Evolutionary conservation across 208 protist species (phyloP).

Genomic region (Naegleria gruberi): DNA sequence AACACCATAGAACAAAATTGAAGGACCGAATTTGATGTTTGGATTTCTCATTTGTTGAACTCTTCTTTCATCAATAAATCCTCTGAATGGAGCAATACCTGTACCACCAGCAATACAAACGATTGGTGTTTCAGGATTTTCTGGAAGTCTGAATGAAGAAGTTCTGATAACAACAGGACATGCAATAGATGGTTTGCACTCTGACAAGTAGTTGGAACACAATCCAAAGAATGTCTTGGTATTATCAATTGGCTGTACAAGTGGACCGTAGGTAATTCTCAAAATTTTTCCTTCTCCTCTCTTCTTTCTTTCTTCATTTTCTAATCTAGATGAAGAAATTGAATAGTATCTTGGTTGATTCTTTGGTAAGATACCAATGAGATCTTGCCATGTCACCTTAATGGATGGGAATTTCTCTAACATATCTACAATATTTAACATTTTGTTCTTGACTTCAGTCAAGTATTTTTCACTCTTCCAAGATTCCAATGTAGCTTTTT

Average conservation of each 20-base stretch:
- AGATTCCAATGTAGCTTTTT: not conserved
- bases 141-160: constrained; percentile 76
- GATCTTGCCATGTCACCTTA: constrained; percentile 43
- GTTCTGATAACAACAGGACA: constrained; percentile 52
- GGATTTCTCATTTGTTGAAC: not conserved
- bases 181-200: not conserved
- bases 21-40: constrained; percentile 13
- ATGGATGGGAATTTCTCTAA: constrained; percentile 31
- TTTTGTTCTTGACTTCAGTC: not conserved
- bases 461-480: not conserved
- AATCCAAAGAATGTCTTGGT: not conserved
- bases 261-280: not conserved
- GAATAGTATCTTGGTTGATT: constrained; percentile 75
- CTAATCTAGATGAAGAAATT: constrained; percentile 59
- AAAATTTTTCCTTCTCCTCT: not conserved
- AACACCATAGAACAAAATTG: constrained; percentile 53
- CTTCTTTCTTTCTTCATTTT: not conserved
- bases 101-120: constrained; percentile 76
- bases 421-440: not conserved
- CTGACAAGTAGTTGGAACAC: not conserved
- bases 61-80: constrained; percentile 70
- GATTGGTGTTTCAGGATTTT: constrained; percentile 61
- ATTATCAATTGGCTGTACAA: not conserved
- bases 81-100: not conserved
- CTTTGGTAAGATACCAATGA: constrained; percentile 57